Percentiles rank a stretch among this genome's conserved stretches.
These are phyloP conservation scores for Vitis cinerea DNA, from an alignment of 164 flowering plant genomes.

Conservation along the genomic window DNA sequence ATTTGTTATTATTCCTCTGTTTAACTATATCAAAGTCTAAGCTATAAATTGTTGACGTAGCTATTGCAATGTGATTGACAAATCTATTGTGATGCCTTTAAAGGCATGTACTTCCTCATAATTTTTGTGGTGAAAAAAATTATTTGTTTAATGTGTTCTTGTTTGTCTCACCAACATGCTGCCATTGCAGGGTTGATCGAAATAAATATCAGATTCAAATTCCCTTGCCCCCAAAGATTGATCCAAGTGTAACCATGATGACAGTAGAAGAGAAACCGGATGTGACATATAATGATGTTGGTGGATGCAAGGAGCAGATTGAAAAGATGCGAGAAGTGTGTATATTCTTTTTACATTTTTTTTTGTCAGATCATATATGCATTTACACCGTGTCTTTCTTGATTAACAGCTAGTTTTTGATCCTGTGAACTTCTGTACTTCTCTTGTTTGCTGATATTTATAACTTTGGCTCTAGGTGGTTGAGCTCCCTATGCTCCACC, in stretches of 20 bases:
- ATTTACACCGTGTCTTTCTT: no score
- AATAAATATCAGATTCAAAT: slow-evolving; percentile 96
- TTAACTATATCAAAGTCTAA: no score
- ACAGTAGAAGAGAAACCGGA: slow-evolving; percentile 98
- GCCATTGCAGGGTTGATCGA: slow-evolving; percentile 78
- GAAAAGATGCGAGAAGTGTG: slow-evolving; percentile 95
- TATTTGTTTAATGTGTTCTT: not conserved
- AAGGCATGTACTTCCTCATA: no score
- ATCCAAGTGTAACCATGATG: slow-evolving; percentile 99
- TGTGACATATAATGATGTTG: slow-evolving; percentile 97
- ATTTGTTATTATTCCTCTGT: no score
- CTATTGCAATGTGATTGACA: not conserved
- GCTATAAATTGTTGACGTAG: no score
- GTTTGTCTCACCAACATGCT: not conserved
- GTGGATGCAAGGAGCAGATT: slow-evolving; percentile 98
- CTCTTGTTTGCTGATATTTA: not conserved
- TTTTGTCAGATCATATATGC: not conserved
- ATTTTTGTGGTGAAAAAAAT: not conserved
- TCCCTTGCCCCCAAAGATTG: slow-evolving; percentile 95
- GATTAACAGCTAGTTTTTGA: slow-evolving; percentile 14
- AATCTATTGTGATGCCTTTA: no score
- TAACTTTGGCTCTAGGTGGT: slow-evolving; percentile 52
- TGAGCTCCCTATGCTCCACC: slow-evolving; percentile 96
- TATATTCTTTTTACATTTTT: not conserved
- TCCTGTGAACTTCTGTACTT: not conserved